A percentile compares a stretch with the other conserved stretches of the same genome.
Conservation (phyloP, 495 filamentous ascomycete genomes). For the Elaphomyces granulatus region DNA sequence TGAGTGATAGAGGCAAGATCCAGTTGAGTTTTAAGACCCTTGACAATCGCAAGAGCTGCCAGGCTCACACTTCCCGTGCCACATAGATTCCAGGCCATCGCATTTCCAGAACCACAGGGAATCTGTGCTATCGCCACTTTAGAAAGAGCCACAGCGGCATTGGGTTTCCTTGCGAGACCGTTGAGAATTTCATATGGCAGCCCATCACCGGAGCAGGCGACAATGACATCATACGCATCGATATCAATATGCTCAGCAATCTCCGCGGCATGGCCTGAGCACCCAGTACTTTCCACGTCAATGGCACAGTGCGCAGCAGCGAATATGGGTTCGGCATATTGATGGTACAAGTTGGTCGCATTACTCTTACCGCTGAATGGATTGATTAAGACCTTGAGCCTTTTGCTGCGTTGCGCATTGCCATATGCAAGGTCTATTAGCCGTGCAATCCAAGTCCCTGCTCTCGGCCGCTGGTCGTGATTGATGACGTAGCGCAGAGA, state of each 20-base stretch:
- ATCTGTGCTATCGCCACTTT: constrained; percentile 80
- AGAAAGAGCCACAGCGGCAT: constrained; percentile 58
- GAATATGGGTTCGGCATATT: constrained; percentile 68
- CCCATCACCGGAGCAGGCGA: constrained; percentile 87
- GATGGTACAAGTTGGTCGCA: constrained; percentile 58
- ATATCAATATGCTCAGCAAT: constrained; percentile 70
- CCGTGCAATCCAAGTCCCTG: constrained; percentile 43
- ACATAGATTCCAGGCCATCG: constrained; percentile 78
- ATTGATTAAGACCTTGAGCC: constrained; percentile 80
- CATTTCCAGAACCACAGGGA: constrained; percentile 88
- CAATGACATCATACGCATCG: constrained; percentile 64
- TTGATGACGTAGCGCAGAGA: constrained; percentile 48
- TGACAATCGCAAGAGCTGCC: constrained; percentile 69
- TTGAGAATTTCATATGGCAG: constrained; percentile 92
- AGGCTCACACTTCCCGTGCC: constrained; percentile 64
- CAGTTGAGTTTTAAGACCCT: constrained; percentile 65
- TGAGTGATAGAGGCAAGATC: constrained; percentile 86
- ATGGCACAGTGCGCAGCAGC: constrained; percentile 65
- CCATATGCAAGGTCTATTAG: constrained; percentile 63
- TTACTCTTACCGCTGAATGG: constrained; percentile 76
- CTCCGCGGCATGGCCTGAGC: constrained; percentile 62
- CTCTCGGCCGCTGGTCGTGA: constrained; percentile 32
- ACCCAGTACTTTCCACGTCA: constrained; percentile 58
- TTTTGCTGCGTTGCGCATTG: constrained; percentile 50
- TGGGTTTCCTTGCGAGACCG: constrained; percentile 58